A percentile compares a stretch with the other conserved stretches of the same genome.
Evolutionary conservation across 2,329 filamentous ascomycete genomes (phyloP).

Genomic region (Dactylellina cionopaga): DNA sequence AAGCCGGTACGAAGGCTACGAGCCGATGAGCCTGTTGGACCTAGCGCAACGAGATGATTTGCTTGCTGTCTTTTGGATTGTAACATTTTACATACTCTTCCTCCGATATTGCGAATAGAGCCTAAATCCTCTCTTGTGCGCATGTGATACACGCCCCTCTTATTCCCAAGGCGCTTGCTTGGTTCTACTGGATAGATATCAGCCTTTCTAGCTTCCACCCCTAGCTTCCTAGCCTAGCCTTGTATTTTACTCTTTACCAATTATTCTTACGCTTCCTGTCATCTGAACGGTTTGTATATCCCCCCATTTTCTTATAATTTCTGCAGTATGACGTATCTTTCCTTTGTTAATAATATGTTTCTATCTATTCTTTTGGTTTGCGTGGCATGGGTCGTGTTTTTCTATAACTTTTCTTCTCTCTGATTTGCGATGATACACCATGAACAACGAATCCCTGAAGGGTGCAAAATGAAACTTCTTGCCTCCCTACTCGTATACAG

Average conservation of each 20-base stretch:
- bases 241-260: background rate
- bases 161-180: slow-evolving; percentile 24
- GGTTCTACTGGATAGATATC: slow-evolving; percentile 43
- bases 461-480: background rate
- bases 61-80: background rate
- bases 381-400: slow-evolving; percentile 41
- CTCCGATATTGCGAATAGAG: background rate
- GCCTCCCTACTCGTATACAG: too few species aligned
- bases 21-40: slow-evolving; percentile 15
- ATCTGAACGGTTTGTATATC: slow-evolving; percentile 36
- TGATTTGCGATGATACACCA: slow-evolving; percentile 26
- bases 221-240: background rate
- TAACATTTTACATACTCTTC: background rate
- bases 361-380: slow-evolving; percentile 28
- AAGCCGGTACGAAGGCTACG: slow-evolving; percentile 51
- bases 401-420: slow-evolving; percentile 10
- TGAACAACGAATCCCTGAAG: background rate
- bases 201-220: slow-evolving; percentile 18
- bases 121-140: too few species aligned
- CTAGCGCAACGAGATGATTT: slow-evolving; percentile 8
- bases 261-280: background rate
- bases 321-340: too few species aligned
- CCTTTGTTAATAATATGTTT: slow-evolving; percentile 8
- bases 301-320: slow-evolving; percentile 17
- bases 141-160: too few species aligned